Evolutionary conservation across 1,284 basidiomycete species (phyloP), one percentile per base, ranked within the genome.

Genomic region (Serendipita sp.): DNA sequence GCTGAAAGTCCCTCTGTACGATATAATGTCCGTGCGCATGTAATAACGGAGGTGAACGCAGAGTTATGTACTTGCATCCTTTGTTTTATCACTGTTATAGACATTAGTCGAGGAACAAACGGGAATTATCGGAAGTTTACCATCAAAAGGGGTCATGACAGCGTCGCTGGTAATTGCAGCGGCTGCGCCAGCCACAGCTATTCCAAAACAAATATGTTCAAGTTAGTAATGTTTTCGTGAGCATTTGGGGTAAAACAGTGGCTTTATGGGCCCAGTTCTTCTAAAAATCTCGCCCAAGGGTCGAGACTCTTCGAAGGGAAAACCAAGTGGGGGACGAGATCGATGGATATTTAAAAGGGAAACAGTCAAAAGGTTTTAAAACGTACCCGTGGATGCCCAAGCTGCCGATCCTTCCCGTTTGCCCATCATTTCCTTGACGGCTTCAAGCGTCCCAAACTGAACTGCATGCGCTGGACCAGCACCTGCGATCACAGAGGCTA

Each of bases 61-160:
- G 94, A 98, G 71, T 90, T 84, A 74, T 93, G 91, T 64, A 99
- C 81, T 75, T 99, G 95, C 96, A 99, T 98, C 61, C 95, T 85
- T 78, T 99, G 95, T 77, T 99, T 99, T 77, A 99, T 92, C 67
- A 99, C 95, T 95, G 72, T 62, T 55, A 58, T 61, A 32, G 66
- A 68, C 68, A 32, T 66, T 62, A 49, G 53, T 60, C 41, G 41
- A 43, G 63, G 34, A 61, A 34, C 60, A 64, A 65, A 62, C 61
- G 35, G 66, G 55, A 50, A 43, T 60, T 61, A 29, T 55, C 53
- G 64, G 42, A 61, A 60, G 61, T 84, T 72, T 72, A 95, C 93
- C 93, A 75, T 99, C 96, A 72, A 99, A 99, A 2, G 96, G 96
- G 74, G 99, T 99, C 96, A 99, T 99, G 65, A 99, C 79, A 5